Evolutionary conservation across 257 asterid genomes (phyloP), one percentile per base, ranked within the genome.

Genomic region (Linderniella brevidens): DNA sequence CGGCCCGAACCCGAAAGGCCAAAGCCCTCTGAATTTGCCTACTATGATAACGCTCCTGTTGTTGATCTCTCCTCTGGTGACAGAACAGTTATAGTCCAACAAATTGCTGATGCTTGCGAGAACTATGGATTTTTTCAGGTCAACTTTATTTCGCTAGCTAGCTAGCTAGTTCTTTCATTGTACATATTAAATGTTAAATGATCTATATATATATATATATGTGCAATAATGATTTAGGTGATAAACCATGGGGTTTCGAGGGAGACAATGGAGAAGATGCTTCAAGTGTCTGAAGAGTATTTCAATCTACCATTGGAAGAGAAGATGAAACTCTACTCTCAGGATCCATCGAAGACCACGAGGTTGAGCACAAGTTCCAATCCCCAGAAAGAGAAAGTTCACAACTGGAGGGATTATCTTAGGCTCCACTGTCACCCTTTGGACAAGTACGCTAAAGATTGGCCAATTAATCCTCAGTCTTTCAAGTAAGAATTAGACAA

Each of bases 341-440:
- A 87, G 13, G 97, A 87, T 20, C 93, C 80, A 3, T 43, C 75
- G 0, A 83, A 83, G 68, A 87, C 93, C 0, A 57, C 57, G 59
- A 73, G 97, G 52, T 60, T 87, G 53, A 83, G 93, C 3, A 83
- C 97, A 1, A 87, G 97, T 40, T 87, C 92, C 9, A 80, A 83
- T 35, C 68, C 64, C 0, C 67, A 51, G 0, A 83, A 73, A 49
- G 97, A 87, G 66, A 75, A 74, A 5, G 66, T 79, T 12, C 94
- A 86, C 59, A 86, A 86, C 35, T 86, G 97, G 97, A 82, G 97
- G 49, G 97, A 87, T 53, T 87, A 87, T 63, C 87, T 87, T 17
- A 68, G 95, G 62, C 93, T 87, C 43, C 95, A 87, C 59, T 83
- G 95, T 54, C 50, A 79, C 69, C 97, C 97, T 51, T 52, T 83